Evolutionary conservation across 495 filamentous ascomycete genomes (phyloP).

Genomic region (Penicillium samsonianum): DNA sequence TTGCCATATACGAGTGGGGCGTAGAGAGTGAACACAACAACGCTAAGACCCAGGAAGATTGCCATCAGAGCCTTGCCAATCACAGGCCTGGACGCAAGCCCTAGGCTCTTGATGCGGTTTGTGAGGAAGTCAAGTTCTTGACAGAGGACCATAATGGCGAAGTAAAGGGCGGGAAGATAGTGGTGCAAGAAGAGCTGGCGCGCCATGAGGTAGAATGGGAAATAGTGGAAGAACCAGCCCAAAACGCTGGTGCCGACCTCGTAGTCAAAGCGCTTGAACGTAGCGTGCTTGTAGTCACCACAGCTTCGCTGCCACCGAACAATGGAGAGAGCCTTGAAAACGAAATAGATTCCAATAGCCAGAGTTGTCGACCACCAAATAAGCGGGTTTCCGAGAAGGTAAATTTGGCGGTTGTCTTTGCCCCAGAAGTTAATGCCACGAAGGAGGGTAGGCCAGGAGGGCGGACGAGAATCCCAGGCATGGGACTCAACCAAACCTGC

Average conservation of each 20-base stretch:
- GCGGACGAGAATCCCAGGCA: constrained; percentile 94
- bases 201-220: constrained; percentile 97
- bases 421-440: constrained; percentile 99
- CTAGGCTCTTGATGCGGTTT: constrained; percentile 64
- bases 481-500: constrained; percentile 95
- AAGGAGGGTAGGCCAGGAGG: constrained; percentile 87
- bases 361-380: constrained; percentile 91
- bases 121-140: constrained; percentile 85
- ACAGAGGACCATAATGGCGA: constrained; percentile 84
- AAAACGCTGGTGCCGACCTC: constrained; percentile 89
- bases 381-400: constrained; percentile 92
- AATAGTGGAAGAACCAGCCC: constrained; percentile 95
- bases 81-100: constrained; percentile 67
- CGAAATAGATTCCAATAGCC: constrained; percentile 73
- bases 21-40: constrained; percentile 79
- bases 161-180: constrained; percentile 95
- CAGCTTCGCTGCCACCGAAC: constrained; percentile 93
- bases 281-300: constrained; percentile 75
- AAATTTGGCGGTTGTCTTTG: constrained; percentile 89
- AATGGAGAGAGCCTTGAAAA: constrained; percentile 85
- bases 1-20: constrained; percentile 92
- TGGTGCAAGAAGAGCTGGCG: constrained; percentile 97
- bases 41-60: constrained; percentile 67
- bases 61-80: constrained; percentile 71
- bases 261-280: constrained; percentile 96